Evolutionary conservation across 108 stramenopile genomes (phyloP).

Genomic region (Licmophora abbreviata): DNA sequence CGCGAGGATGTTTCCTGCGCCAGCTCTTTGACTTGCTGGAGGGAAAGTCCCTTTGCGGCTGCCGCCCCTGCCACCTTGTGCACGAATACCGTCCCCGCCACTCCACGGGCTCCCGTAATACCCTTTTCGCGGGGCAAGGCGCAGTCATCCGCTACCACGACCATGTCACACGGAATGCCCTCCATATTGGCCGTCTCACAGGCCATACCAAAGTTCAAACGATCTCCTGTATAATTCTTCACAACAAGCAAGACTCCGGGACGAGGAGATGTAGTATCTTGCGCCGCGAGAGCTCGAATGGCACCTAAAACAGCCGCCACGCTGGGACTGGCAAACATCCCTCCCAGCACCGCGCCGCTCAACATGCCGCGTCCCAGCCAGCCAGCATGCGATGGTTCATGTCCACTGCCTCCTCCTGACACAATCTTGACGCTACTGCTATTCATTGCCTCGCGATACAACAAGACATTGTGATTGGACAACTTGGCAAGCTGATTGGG

Average conservation of each 20-base stretch:
- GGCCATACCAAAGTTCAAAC: constrained; percentile 98
- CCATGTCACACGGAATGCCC: constrained; percentile 68
- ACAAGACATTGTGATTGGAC: constrained; percentile 57
- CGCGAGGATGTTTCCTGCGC: constrained; percentile 45
- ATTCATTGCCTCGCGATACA: constrained; percentile 3
- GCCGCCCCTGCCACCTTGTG: constrained; percentile 95
- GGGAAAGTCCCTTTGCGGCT: constrained; percentile 43
- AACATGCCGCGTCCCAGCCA: constrained; percentile 93
- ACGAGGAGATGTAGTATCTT: too few relatives aligned
- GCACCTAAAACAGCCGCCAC: constrained; percentile 83
- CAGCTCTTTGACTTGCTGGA: constrained; percentile 60
- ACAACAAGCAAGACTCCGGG: constrained; percentile 91
- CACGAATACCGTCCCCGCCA: constrained; percentile 94
- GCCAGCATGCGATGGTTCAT: constrained; percentile 96
- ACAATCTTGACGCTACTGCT: constrained; percentile 41
- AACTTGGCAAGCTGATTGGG: constrained; percentile 66
- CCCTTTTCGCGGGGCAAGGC: constrained; percentile 87
- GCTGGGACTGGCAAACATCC: constrained; percentile 93
- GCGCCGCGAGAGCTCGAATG: constrained; percentile 70
- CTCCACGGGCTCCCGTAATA: constrained; percentile 91
- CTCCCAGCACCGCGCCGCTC: constrained; percentile 92
- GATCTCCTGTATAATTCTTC: constrained; percentile 99
- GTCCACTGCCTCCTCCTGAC: constrained; percentile 95
- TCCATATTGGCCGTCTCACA: constrained; percentile 74
- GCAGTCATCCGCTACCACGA: constrained; percentile 93